phyloP scores from a whole-genome alignment of 305 asterid species.

The Fraxinus sp. region DNA sequence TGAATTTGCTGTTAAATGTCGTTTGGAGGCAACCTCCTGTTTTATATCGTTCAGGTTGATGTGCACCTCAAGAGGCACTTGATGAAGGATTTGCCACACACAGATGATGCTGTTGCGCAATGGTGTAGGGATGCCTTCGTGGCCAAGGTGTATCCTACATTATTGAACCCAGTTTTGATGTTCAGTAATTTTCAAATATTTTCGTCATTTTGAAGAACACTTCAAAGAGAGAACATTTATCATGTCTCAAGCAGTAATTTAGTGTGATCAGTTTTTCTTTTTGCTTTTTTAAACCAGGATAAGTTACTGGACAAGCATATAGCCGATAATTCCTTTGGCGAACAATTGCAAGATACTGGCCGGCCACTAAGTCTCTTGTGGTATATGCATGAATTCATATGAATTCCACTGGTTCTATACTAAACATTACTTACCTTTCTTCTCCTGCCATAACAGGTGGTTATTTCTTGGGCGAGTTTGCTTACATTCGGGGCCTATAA shows the following conservation, averaged over 20 bases:
- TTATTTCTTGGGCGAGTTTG: conserved; percentile 64
- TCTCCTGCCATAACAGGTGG: conserved; percentile 34
- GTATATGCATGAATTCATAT: conserved; percentile 32
- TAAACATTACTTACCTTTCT: neutral
- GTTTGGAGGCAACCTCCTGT: neutral
- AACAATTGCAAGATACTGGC: conserved; percentile 54
- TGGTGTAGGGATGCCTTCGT: conserved; percentile 86
- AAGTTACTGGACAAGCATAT: conserved; percentile 70
- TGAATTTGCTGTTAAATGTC: neutral
- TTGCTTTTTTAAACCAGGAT: conserved; percentile 37
- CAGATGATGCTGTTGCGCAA: conserved; percentile 78
- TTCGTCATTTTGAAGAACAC: neutral
- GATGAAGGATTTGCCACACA: conserved; percentile 85
- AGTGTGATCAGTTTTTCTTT: neutral
- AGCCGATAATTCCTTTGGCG: conserved; percentile 64
- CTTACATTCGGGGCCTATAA: conserved; percentile 54
- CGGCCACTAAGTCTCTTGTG: conserved; percentile 84
- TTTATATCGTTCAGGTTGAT: conserved; percentile 57
- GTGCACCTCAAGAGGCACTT: conserved; percentile 81
- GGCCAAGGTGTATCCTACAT: conserved; percentile 57
- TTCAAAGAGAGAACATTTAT: neutral
- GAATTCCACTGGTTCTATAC: neutral
- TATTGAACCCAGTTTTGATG: neutral
- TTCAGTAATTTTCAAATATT: neutral
- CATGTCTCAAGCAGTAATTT: neutral